These are phyloP conservation scores for Boletus rex-veris DNA, from an alignment of 768 basidiomycete species.

Conservation along the genomic window DNA sequence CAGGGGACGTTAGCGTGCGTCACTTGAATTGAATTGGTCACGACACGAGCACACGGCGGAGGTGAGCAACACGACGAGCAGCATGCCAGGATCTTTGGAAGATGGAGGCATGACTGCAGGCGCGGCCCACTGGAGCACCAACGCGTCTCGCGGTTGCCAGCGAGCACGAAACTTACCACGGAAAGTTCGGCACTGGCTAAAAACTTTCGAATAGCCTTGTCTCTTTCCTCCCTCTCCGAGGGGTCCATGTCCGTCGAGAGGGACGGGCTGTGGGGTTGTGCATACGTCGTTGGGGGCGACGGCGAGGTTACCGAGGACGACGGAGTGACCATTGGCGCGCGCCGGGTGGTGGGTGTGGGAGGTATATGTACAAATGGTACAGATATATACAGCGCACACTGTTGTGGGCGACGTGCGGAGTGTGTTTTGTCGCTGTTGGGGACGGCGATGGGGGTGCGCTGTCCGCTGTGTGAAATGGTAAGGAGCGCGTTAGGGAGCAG, in stretches of 20 bases:
- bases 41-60: conserved; percentile 6
- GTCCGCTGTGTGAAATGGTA: conserved; percentile 36
- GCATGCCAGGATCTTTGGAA: background rate
- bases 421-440: conserved; percentile 28
- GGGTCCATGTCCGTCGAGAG: conserved; percentile 40
- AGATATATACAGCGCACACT: conserved; percentile 16
- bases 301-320: conserved; percentile 80
- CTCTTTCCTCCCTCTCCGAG: conserved; percentile 55
- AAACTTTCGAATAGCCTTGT: conserved; percentile 71
- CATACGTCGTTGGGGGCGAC: conserved; percentile 69
- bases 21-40: conserved; percentile 3
- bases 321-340: conserved; percentile 66
- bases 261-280: conserved; percentile 42
- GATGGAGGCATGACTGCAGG: conserved; percentile 10
- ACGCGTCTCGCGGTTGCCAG: conserved; percentile 46
- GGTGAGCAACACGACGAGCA: background rate
- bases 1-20: conserved; percentile 28
- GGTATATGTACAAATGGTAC: conserved; percentile 17
- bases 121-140: conserved; percentile 28
- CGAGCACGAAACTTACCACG: conserved; percentile 55
- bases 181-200: conserved; percentile 75
- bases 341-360: conserved; percentile 11
- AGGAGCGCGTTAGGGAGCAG: conserved; percentile 38
- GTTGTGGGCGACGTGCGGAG: conserved; percentile 4
- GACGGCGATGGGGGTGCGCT: conserved; percentile 33